Percentiles rank a stretch among this genome's conserved stretches.
These are phyloP conservation scores for Cercospora berteroae DNA, from an alignment of 2,329 filamentous ascomycete genomes.

Conservation along the genomic window DNA sequence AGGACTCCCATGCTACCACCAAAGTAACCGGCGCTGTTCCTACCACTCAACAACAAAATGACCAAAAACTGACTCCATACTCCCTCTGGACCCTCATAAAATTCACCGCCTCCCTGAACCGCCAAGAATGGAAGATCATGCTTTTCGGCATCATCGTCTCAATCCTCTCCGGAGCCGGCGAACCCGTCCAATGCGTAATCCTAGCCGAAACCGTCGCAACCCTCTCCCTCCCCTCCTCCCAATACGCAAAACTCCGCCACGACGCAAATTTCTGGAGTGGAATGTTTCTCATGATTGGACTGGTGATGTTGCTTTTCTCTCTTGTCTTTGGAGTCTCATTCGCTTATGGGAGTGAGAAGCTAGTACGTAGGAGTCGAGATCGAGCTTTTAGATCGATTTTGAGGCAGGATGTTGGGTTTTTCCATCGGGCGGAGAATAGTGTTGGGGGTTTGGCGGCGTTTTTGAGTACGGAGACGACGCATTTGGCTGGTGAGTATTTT, in stretches of 20 bases:
- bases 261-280: constrained; percentile 51
- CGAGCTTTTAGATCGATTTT: constrained; percentile 79
- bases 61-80: constrained; percentile 45
- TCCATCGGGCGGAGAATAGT: constrained; percentile 60
- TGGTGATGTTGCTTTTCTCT: constrained; percentile 32
- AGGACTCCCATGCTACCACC: neutral
- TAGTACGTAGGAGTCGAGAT: constrained; percentile 78
- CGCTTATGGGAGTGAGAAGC: constrained; percentile 74
- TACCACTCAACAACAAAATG: neutral
- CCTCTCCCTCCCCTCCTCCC: constrained; percentile 57
- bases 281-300: constrained; percentile 55
- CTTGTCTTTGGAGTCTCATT: constrained; percentile 67
- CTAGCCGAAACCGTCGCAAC: constrained; percentile 81
- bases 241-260: constrained; percentile 37
- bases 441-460: constrained; percentile 45
- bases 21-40: neutral
- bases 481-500: constrained; percentile 45
- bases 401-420: constrained; percentile 85
- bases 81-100: constrained; percentile 71
- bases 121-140: constrained; percentile 67
- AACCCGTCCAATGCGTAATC: constrained; percentile 72
- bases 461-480: constrained; percentile 45
- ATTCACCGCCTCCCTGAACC: constrained; percentile 75
- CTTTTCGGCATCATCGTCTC: constrained; percentile 69
- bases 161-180: constrained; percentile 72